Evolutionary conservation across 2,329 filamentous ascomycete genomes (phyloP).

Genomic region (Xylariomycetidae sp.): DNA sequence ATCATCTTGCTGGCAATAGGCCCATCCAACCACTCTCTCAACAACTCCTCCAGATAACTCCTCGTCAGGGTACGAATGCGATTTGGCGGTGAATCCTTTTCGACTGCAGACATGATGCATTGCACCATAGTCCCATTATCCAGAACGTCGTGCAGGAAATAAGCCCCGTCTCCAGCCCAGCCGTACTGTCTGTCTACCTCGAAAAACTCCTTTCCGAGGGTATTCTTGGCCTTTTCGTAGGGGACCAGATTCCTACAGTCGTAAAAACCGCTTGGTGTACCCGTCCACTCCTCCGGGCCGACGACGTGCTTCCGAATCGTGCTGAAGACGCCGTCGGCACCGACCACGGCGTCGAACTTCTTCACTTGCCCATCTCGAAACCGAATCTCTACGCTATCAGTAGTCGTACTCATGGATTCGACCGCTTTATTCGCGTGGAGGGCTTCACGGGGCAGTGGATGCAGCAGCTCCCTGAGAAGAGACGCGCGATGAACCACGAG

Average conservation of each 20-base stretch:
- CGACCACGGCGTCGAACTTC: conserved; percentile 14
- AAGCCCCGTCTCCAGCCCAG: conserved; percentile 13
- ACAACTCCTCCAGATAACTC: conserved; percentile 1
- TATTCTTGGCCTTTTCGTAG: conserved; percentile 6
- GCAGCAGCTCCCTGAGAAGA: conserved; percentile 12
- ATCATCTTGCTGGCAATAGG: conserved; percentile 14
- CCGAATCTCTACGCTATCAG: conserved; percentile 1
- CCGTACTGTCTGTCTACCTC: conserved; percentile 9
- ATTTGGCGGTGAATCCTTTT: conserved; percentile 5
- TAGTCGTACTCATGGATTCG: not conserved
- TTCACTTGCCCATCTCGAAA: conserved; percentile 9
- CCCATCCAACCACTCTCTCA: conserved; percentile 9
- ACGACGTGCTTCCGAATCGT: conserved; percentile 9
- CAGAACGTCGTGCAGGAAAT: conserved; percentile 13
- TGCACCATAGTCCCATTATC: conserved; percentile 15
- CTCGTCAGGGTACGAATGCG: conserved; percentile 6
- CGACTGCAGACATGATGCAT: conserved; percentile 14
- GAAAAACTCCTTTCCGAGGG: conserved; percentile 12
- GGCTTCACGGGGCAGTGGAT: conserved; percentile 7
- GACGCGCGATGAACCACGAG: conserved; percentile 12
- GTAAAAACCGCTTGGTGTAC: conserved; percentile 12
- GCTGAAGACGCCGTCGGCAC: conserved; percentile 16
- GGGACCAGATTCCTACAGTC: conserved; percentile 12
- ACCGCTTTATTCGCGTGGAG: conserved; percentile 14
- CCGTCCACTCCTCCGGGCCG: not conserved